Percentiles rank a stretch among this genome's conserved stretches.
These are phyloP conservation scores for Beauveria sp. DNA, from an alignment of 2,329 filamentous ascomycete genomes.

Conservation along the genomic window DNA sequence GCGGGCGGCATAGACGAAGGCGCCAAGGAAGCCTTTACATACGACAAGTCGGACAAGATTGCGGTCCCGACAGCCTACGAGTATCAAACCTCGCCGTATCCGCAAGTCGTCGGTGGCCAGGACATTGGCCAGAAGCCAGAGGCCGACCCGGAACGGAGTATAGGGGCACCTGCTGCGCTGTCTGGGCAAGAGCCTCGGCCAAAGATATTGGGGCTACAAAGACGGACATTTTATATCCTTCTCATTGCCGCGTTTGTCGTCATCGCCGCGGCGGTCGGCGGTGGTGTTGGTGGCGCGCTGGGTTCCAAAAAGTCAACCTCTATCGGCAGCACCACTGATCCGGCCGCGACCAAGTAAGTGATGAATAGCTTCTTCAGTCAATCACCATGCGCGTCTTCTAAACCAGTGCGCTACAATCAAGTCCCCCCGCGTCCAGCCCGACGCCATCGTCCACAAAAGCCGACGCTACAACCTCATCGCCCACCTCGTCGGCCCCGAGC, in stretches of 20 bases:
- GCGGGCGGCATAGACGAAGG: neutral
- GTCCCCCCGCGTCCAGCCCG: too few species aligned
- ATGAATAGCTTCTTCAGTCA: too few species aligned
- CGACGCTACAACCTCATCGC: neutral
- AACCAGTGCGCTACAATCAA: too few species aligned
- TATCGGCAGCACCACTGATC: neutral
- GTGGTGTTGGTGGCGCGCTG: constrained; percentile 6
- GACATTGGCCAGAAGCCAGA: neutral
- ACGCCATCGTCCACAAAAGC: neutral
- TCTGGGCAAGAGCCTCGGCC: neutral
- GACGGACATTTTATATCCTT: constrained; percentile 1
- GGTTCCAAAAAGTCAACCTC: neutral
- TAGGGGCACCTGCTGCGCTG: neutral
- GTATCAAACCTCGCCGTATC: neutral
- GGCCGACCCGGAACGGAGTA: neutral
- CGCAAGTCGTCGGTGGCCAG: neutral
- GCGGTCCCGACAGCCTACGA: neutral
- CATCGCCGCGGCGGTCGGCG: constrained; percentile 10
- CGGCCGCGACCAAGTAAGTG: neutral
- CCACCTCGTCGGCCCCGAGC: neutral
- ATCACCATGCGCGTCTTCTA: too few species aligned
- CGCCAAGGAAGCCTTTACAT: neutral
- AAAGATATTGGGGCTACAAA: constrained; percentile 5
- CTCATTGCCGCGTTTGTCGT: neutral
- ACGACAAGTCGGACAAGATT: constrained; percentile 1